Base-by-base conservation (phyloP, 2,329 filamentous ascomycete genomes). In the Cercospora zeina region DNA sequence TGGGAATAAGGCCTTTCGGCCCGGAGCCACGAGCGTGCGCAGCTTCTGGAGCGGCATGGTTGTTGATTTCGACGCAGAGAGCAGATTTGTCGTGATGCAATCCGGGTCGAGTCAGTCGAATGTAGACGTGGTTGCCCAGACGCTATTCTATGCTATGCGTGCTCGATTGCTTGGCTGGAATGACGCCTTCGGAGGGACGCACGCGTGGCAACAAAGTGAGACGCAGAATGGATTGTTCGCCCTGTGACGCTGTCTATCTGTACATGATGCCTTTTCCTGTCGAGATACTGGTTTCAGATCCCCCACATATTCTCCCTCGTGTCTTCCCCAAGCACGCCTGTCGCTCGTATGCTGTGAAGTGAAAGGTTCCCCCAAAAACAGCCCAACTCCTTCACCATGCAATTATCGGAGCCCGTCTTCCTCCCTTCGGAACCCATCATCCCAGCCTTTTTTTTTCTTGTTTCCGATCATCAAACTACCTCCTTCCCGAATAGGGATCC, bases 401-500 rank as follows among this genome's bases (percentile, higher is more conserved):
- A 19, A 30, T 34, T 34, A 34, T 34, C 7, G 7, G 4, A 47
- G 21, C 16, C 51, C 13, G 19, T 30, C 16, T 36, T 30, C 7
- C 24, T 11, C 33, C 53, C 21, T 47, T 27, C 24, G 24, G 6
- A 6, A 27, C 24, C 24, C 24, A 27, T 27, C 24, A 27, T 27
- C 19, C 42, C 14, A 39, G 36, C 1, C 36, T 2, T 3, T 9
- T 47, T 27, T 27, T 24, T 11, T 14, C 8, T 47, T 19, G 27
- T 19, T 13, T 27, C 11, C 14, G 10, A 11, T 16, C 8, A 0
- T 6, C 27, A 33, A 13, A 7, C 30, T 47, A 47, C 54, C 54
- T 56, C 21, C 54, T 37, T 11, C 56, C 45, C 11, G 56, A 51
- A 59, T 59, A 59, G 39, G 56, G 56, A 59, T 59, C 51, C 87